phyloP scores from a whole-genome alignment of 148 eudicot genomes.

The Nepenthes gracilis region DNA sequence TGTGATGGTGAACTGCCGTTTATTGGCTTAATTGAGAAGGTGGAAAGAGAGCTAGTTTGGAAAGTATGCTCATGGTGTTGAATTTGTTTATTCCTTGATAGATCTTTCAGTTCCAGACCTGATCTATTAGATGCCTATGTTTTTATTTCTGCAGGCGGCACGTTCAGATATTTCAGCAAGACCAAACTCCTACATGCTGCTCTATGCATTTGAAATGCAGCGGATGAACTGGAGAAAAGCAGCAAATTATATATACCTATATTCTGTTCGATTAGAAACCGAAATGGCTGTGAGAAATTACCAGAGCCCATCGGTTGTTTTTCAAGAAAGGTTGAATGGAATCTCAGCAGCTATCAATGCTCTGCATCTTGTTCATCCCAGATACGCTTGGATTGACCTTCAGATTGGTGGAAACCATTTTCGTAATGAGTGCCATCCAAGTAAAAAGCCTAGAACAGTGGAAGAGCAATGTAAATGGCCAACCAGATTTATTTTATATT shows the following conservation, averaged over 20 bases:
- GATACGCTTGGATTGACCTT: constrained; percentile 84
- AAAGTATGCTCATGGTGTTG: constrained; percentile 37
- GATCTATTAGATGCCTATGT: constrained; percentile 1
- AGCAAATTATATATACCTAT: constrained; percentile 70
- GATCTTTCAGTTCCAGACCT: neutral
- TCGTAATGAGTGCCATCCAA: constrained; percentile 44
- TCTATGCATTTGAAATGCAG: constrained; percentile 93
- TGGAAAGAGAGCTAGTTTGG: constrained; percentile 86
- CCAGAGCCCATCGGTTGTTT: constrained; percentile 39
- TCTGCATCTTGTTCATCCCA: constrained; percentile 82
- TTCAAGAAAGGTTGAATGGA: constrained; percentile 89
- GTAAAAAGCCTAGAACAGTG: constrained; percentile 64
- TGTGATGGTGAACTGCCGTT: constrained; percentile 86
- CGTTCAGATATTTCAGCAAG: constrained; percentile 65
- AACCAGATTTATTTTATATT: neutral
- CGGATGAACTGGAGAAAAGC: constrained; percentile 95
- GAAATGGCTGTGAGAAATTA: constrained; percentile 44
- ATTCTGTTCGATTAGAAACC: constrained; percentile 47
- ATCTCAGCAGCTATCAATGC: constrained; percentile 90
- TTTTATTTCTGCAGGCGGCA: constrained; percentile 48
- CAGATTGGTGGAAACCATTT: constrained; percentile 36
- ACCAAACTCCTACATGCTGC: constrained; percentile 76
- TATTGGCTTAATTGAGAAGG: constrained; percentile 77
- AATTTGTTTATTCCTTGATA: neutral
- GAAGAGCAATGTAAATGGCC: constrained; percentile 45